Conservation (phyloP, 2,329 filamentous ascomycete species). For the Colletotrichum gigasporum region DNA sequence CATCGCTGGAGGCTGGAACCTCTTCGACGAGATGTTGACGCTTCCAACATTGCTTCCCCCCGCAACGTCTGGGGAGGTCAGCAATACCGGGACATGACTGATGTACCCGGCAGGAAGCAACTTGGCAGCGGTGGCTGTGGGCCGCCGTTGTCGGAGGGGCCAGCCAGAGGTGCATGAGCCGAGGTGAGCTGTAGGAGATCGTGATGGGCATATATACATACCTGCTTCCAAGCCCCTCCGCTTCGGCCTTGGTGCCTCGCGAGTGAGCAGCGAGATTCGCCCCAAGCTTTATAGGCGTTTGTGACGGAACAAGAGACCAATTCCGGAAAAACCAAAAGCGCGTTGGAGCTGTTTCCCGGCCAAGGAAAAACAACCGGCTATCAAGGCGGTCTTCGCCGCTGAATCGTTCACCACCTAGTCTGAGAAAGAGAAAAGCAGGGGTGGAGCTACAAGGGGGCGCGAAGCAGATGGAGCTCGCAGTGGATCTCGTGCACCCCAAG, state of each 20-base stretch:
- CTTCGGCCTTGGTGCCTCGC: no score
- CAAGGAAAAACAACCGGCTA: background rate
- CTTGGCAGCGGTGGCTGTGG: conserved; percentile 17
- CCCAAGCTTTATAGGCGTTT: background rate
- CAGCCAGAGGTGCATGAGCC: background rate
- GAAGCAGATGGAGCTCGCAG: conserved; percentile 24
- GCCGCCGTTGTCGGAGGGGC: conserved; percentile 28
- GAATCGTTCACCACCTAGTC: background rate
- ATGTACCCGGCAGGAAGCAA: conserved; percentile 20
- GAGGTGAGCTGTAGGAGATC: no score
- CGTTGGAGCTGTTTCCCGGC: background rate
- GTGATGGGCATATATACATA: background rate
- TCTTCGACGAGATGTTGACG: conserved; percentile 1
- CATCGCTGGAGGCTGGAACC: conserved; percentile 8
- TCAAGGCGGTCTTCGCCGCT: background rate
- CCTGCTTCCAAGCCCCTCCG: no score
- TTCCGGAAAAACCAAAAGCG: background rate
- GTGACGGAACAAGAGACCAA: background rate
- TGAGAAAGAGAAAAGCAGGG: background rate
- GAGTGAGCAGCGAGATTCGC: background rate
- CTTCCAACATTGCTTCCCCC: background rate
- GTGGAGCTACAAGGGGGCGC: conserved; percentile 18
- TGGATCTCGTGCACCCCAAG: conserved; percentile 25
- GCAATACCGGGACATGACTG: conserved; percentile 23
- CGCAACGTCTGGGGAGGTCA: conserved; percentile 26